Conservation (phyloP, 805 yeast genomes). For the Wickerhamomyces bovis region DNA sequence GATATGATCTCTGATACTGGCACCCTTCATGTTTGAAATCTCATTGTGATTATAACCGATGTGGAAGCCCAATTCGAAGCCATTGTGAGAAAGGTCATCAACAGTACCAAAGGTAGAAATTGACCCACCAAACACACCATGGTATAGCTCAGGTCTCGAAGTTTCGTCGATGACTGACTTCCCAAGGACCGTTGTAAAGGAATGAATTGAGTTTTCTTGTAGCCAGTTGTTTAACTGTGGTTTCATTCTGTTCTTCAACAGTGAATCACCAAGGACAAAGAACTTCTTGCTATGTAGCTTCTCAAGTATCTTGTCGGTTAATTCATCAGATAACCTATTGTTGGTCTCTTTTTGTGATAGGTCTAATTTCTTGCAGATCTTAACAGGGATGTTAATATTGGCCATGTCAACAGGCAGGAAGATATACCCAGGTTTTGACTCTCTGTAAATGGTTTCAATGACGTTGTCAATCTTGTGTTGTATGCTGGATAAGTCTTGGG, state of each 20-base stretch:
- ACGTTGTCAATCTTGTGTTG: conserved; percentile 59
- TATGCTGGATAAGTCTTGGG: conserved; percentile 39
- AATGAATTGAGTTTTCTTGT: conserved; percentile 21
- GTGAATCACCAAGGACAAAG: conserved; percentile 67
- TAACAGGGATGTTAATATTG: conserved; percentile 29
- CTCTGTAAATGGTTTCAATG: conserved; percentile 39
- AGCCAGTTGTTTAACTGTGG: conserved; percentile 42
- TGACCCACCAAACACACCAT: conserved; percentile 67
- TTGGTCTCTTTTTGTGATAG: conserved; percentile 20
- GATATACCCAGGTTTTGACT: conserved; percentile 66
- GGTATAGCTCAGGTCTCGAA: conserved; percentile 39
- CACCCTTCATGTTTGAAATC: conserved; percentile 33
- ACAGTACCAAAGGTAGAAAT: conserved; percentile 41
- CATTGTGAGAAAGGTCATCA: conserved; percentile 32
- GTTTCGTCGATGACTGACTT: conserved; percentile 32
- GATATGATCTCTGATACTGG: conserved; percentile 7
- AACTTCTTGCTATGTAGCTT: conserved; percentile 49
- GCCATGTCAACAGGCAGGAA: conserved; percentile 62
- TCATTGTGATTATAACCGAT: conserved; percentile 65
- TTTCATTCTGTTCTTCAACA: conserved; percentile 47
- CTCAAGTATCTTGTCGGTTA: conserved; percentile 40
- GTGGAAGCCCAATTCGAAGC: conserved; percentile 59
- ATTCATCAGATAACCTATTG: conserved; percentile 24
- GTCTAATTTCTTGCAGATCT: conserved; percentile 19
- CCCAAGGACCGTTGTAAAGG: conserved; percentile 11